phyloP scores from a whole-genome alignment of 2,329 filamentous ascomycete genomes.

The Pseudogymnoascus destructans region DNA sequence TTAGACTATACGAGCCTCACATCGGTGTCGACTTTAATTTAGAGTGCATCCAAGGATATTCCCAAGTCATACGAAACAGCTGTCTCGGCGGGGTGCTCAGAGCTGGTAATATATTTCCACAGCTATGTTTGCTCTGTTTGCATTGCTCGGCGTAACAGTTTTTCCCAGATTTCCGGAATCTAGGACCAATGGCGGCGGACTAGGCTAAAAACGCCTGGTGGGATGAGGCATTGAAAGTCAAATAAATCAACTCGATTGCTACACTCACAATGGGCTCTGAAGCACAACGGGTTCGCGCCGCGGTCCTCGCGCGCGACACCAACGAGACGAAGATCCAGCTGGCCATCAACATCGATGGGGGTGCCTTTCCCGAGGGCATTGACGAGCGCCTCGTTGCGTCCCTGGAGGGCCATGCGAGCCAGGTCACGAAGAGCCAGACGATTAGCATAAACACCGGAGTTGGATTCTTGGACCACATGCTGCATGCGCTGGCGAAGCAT shows the following conservation, averaged over 20 bases:
- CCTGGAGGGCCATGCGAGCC: conserved; percentile 60
- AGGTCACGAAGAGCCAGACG: conserved; percentile 69
- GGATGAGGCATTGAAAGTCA: conserved; percentile 2
- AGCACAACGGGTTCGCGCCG: conserved; percentile 22
- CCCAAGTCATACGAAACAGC: conserved; percentile 2
- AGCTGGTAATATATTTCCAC: neutral
- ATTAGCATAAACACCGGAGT: conserved; percentile 88
- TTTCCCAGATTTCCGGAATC: neutral
- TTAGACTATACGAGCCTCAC: conserved; percentile 10
- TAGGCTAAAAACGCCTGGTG: conserved; percentile 6
- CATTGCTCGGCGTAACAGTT: neutral
- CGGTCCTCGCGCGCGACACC: conserved; percentile 73
- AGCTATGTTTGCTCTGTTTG: conserved; percentile 8
- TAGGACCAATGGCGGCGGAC: neutral
- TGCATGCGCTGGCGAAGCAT: conserved; percentile 93
- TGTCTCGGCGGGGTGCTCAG: neutral
- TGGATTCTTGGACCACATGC: conserved; percentile 97
- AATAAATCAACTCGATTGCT: conserved; percentile 2
- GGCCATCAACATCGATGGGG: conserved; percentile 86
- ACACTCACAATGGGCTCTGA: conserved; percentile 1
- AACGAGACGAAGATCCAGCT: conserved; percentile 97
- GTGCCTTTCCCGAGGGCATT: conserved; percentile 54
- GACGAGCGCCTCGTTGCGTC: conserved; percentile 40
- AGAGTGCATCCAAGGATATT: neutral
- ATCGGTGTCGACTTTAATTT: neutral